Evolutionary conservation across 2,329 filamentous ascomycete genomes (phyloP), one percentile per base, ranked within the genome.

Genomic region (Aspergillus transmontanensis): DNA sequence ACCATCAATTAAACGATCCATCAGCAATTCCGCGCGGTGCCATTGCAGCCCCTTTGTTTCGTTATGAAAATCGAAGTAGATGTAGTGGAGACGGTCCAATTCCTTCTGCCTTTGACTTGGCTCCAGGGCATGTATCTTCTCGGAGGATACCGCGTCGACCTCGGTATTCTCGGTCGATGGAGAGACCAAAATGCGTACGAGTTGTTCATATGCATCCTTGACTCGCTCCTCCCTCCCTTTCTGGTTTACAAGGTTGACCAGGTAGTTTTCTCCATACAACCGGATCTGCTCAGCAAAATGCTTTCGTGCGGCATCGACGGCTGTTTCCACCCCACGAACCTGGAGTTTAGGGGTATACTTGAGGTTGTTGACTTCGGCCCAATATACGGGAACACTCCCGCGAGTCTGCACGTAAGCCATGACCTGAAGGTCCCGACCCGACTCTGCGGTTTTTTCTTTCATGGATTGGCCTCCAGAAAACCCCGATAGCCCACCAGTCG

Each of bases 1-100:
- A 11, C 90, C 90, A 51, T 92, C 88, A 58, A 88, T 87, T 59
- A 99, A 84, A 74, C 90, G 89, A 69, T 97, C 91, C 63, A 99
- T 84, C 26, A 99, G 85, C 48, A 96, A 84, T 77, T 94, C 89
- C 0, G 94, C 94, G 56, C 94, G 92, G 77, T 99, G 90, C 91
- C 95, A 97, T 73, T 91, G 89, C 72, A 97, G 85, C 43, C 94
- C 94, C 80, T 97, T 97, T 57, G 96, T 99, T 80, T 99, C 95
- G 74, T 90, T 93, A 82, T 99, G 96, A 78, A 96, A 99, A 81
- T 99, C 95, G 75, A 99, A 99, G 82, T 98, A 99, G 71, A 98
- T 81, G 78, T 99, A 99, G 80, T 99, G 94, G 51, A 99, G 82
- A 51, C 89, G 89, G 76, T 97, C 94, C 76, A 91, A 91, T 66